phyloP scores from a whole-genome alignment of 2,329 filamentous ascomycete genomes.

The Berkeleyomyces basicola region DNA sequence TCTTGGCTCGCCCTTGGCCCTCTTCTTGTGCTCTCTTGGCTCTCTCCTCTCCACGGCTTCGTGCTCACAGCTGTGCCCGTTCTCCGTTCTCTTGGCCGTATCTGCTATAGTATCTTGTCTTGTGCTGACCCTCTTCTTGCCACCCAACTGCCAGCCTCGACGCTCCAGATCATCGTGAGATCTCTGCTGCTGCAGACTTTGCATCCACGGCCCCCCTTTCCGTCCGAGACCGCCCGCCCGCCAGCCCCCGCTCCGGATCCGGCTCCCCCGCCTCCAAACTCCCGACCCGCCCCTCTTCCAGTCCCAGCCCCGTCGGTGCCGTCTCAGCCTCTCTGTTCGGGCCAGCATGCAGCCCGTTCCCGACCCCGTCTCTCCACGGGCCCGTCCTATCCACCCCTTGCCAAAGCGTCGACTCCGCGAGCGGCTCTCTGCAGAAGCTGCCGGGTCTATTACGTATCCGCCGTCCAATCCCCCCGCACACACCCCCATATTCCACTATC shows the following conservation, averaged over 20 bases:
- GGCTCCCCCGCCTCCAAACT: not conserved
- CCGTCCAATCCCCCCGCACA: constrained; percentile 48
- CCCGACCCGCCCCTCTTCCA: not conserved
- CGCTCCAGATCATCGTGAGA: not conserved
- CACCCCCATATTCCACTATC: constrained; percentile 43
- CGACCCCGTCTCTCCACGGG: constrained; percentile 47
- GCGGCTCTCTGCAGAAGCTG: constrained; percentile 69
- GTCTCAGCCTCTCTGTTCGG: not conserved
- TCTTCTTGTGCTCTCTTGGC: not conserved
- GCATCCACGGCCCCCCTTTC: not conserved
- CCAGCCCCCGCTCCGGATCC: not conserved
- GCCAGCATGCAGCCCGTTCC: constrained; percentile 23
- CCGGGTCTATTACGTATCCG: constrained; percentile 67
- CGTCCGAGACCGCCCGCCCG: not conserved
- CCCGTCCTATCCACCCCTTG: constrained; percentile 80
- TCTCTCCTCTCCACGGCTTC: not conserved
- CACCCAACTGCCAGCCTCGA: not conserved
- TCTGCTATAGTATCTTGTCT: not conserved
- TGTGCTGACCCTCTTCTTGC: not conserved
- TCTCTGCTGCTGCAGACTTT: not conserved
- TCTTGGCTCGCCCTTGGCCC: not conserved
- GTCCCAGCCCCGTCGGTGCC: not conserved
- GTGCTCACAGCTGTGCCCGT: not conserved
- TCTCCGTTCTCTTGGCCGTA: not conserved
- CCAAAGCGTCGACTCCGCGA: constrained; percentile 80